These are phyloP conservation scores for Podospora anserina DNA, from an alignment of 495 filamentous ascomycete genomes.

Conservation along the genomic window DNA sequence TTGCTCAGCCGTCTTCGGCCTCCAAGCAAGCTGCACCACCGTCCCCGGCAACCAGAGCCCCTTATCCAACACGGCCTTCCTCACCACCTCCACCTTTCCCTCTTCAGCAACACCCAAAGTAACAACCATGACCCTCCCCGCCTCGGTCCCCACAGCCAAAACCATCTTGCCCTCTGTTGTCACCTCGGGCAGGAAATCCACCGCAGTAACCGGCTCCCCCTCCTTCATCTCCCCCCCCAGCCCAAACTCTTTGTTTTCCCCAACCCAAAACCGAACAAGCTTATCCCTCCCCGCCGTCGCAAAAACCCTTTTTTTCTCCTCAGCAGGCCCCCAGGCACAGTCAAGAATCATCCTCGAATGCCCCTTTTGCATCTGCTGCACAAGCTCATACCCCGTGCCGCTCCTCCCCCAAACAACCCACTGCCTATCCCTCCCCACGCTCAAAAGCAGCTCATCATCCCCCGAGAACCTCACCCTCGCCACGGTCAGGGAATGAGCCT, in stretches of 20 bases:
- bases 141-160: constrained; percentile 67
- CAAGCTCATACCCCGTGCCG: constrained; percentile 46
- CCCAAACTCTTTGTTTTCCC: constrained; percentile 33
- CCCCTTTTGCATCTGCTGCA: constrained; percentile 69
- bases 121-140: constrained; percentile 51
- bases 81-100: constrained; percentile 41
- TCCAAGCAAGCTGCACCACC: constrained; percentile 75
- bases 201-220: constrained; percentile 65
- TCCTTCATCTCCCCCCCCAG: constrained; percentile 24
- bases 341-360: constrained; percentile 90
- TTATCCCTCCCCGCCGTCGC: constrained; percentile 89
- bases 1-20: constrained; percentile 45
- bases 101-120: constrained; percentile 32
- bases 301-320: constrained; percentile 49
- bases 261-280: constrained; percentile 72
- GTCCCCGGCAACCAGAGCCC: constrained; percentile 63
- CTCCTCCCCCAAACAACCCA: constrained; percentile 73
- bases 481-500: constrained; percentile 79
- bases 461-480: constrained; percentile 72
- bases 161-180: constrained; percentile 41
- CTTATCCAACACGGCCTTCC: constrained; percentile 42
- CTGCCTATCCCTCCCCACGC: constrained; percentile 85
- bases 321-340: constrained; percentile 68
- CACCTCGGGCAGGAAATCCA: constrained; percentile 57
- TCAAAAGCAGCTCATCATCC: constrained; percentile 72